Evolutionary conservation across 345 rosid genomes (phyloP), one percentile per base, ranked within the genome.

Genomic region (Eucalyptus caleyi): DNA sequence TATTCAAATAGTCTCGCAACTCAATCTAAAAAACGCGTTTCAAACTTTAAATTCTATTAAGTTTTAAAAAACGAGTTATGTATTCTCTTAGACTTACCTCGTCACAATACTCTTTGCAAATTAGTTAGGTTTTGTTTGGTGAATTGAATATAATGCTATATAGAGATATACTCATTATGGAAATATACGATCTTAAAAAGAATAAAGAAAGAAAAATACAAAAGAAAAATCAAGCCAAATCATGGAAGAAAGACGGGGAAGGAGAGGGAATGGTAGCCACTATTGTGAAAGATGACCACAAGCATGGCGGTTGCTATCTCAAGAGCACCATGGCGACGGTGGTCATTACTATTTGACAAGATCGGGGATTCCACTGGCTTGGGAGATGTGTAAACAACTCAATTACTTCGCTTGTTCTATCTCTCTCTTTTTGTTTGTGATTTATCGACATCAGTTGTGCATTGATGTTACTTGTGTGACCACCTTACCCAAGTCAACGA

Each of bases 11-110:
- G 2, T 15, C 72, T n/a, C 19, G 0, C 9, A 1, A n/a, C 6
- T 65, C 1, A 3, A 6, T 13, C 0, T 60, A 3, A 37, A 67
- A 16, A 3, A 37, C 0, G 3, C 0, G 0, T 10, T 72, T 3
- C 26, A 8, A 37, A 72, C 1, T 18, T 5, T 5, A 18, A 72
- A 0, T 3, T 45, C 3, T 8, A 0, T 18, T 69, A 18, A 34
- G 13, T 69, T 69, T 69, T 34, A 11, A 69, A 34, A 69, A 2
- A 69, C 3, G 1, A 6, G 4, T 34, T 18, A 69, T 18, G 2
- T 69, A 19, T 23, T 16, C 2, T 18, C 4, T 3, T 19, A 19
- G 0, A 16, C 8, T 34, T 19, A 42, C 1, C 1, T 4, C 4
- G 1, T 12, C 23, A 11, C 5, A 10, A 72, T 37, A 3, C 82